Percentiles rank a stretch among this genome's conserved stretches.
Evolutionary conservation across 1,284 basidiomycete species (phyloP).

Genomic region (Heterobasidion parviporum): DNA sequence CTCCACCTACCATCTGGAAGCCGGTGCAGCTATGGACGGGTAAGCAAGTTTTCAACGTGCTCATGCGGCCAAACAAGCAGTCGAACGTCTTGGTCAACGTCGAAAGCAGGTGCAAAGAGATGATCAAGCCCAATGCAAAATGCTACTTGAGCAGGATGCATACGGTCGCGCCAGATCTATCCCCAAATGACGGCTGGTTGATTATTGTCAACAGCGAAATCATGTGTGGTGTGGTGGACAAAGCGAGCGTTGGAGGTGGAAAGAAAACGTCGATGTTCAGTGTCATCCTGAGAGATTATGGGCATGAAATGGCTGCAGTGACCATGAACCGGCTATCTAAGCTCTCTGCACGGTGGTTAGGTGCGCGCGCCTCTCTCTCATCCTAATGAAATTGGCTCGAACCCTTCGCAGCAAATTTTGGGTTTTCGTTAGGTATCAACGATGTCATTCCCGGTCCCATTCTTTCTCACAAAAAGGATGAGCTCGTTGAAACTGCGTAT

Average conservation of each 20-base stretch:
- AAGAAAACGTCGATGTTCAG: slow-evolving; percentile 99
- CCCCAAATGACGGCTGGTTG: slow-evolving; percentile 96
- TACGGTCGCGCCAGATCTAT: slow-evolving; percentile 70
- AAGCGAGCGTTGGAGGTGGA: slow-evolving; percentile 95
- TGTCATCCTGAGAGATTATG: slow-evolving; percentile 96
- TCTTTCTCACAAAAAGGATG: slow-evolving; percentile 77
- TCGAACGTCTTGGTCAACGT: slow-evolving; percentile 89
- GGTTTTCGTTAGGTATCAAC: slow-evolving; percentile 97
- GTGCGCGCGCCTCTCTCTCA: slow-evolving; percentile 31
- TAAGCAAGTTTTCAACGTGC: slow-evolving; percentile 94
- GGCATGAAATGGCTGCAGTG: slow-evolving; percentile 86
- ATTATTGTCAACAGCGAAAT: slow-evolving; percentile 98
- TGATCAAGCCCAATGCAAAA: slow-evolving; percentile 70
- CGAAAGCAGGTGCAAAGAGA: slow-evolving; percentile 93
- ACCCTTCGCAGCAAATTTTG: slow-evolving; percentile 72
- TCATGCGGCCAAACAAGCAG: slow-evolving; percentile 90
- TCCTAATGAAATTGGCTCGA: background rate
- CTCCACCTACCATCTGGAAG: slow-evolving; percentile 92
- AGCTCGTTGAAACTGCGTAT: slow-evolving; percentile 86
- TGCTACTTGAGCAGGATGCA: slow-evolving; percentile 53
- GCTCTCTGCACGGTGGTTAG: slow-evolving; percentile 89
- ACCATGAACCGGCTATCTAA: slow-evolving; percentile 98
- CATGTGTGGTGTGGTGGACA: slow-evolving; percentile 99
- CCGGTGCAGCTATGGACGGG: slow-evolving; percentile 95
- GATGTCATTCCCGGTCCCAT: slow-evolving; percentile 95